phyloP scores from a whole-genome alignment of 176 grass and related monocot species.

The Avena sativa region DNA sequence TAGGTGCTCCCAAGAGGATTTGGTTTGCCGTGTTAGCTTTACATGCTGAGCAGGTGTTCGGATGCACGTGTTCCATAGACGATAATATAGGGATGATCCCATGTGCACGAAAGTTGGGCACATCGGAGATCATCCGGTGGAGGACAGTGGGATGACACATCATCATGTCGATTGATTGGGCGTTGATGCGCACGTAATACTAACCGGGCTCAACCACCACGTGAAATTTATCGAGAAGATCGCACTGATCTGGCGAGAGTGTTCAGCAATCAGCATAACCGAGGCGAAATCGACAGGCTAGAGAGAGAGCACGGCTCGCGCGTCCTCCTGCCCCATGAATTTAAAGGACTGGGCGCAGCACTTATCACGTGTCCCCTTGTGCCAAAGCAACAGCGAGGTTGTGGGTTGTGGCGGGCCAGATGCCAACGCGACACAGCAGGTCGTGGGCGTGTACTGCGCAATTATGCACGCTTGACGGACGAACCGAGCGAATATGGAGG shows the following conservation, averaged over 20 bases:
- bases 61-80: conserved; percentile 6
- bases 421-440: background rate
- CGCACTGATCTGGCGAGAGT: background rate
- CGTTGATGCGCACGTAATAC: background rate
- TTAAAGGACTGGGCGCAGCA: background rate
- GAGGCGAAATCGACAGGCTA: background rate
- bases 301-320: background rate
- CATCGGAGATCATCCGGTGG: background rate
- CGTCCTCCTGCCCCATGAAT: background rate
- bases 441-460: background rate
- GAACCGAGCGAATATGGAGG: background rate
- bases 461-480: background rate
- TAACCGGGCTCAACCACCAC: background rate
- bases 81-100: background rate
- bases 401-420: conserved; percentile 24
- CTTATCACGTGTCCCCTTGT: background rate
- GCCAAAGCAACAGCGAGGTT: background rate
- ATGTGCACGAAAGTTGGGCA: background rate
- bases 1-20: background rate
- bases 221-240: background rate
- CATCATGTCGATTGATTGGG: background rate
- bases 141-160: background rate
- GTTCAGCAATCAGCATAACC: background rate
- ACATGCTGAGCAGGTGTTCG: background rate
- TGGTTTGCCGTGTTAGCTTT: conserved; percentile 5